Evolutionary conservation across 2,329 filamentous ascomycete genomes (phyloP), one percentile per base, ranked within the genome.

Genomic region (Aotearoamyces nothofagi): DNA sequence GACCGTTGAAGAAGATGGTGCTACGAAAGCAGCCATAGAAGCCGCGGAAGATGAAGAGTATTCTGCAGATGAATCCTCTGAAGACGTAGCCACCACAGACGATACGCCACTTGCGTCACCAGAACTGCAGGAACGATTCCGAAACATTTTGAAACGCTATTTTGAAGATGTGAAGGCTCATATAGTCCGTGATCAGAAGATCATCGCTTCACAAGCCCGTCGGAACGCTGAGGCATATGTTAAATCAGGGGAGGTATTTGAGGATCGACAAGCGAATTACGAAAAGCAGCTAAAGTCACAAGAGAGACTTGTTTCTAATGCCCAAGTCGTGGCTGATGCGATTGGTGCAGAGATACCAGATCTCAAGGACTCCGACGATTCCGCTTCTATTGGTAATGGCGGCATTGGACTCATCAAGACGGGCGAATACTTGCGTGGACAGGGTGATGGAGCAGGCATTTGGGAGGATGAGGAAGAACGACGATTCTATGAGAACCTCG

Each of bases 401-500:
- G 77, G 78, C 2, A 94, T 98, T 43, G 90, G 90, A 17, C 68
- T 96, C 22, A 79, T 96, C 42, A 96, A 94, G 56, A 79, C 86
- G 8, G 82, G 83, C 1, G 87, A 96, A 42, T 96, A 94, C 46
- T 62, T 96, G 22, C 78, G 83, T 20, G 86, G 84, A 9, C 81
- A 92, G 50, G 78, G 77, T 13, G 87, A 96, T 34, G 86, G 84
- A 12, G 70, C 86, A 14, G 90, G 90, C 1, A 96, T 98, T 37
- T 98, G 90, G 90, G 86, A 94, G 56, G 90, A 98, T 43, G 90
- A 98, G 47, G 90, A 98, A 31, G 87, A 98, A 54, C 75, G 90
- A 34, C 80, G 90, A 35, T 98, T 98, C 52, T 98, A 98, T 55
- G 90, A 98, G 58, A 96, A 94, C 39, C 55, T 98, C 8, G 79